phyloP scores from a whole-genome alignment of 2,329 filamentous ascomycete species.

The Ophiostoma populinum region DNA sequence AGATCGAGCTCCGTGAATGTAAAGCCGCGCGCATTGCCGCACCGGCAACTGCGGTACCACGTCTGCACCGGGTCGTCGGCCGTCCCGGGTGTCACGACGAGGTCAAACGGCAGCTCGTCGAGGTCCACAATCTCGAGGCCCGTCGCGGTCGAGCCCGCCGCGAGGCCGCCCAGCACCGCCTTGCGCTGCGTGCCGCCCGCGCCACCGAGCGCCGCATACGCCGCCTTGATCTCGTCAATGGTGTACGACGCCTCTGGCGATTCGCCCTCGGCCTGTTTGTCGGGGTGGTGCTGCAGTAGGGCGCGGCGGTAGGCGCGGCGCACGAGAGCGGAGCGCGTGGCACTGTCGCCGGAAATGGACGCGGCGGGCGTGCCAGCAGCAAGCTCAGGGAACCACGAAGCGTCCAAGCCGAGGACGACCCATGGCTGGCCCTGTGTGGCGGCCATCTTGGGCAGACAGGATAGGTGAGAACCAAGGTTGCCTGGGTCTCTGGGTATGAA shows the following conservation, averaged over 20 bases:
- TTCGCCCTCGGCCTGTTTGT: slow-evolving; percentile 37
- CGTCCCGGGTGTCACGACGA: not conserved
- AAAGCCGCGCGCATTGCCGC: slow-evolving; percentile 45
- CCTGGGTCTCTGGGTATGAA: too few species aligned
- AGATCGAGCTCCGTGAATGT: slow-evolving; percentile 40
- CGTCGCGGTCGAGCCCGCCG: slow-evolving; percentile 19
- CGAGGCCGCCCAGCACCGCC: not conserved
- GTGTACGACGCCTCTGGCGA: too few species aligned
- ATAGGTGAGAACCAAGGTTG: too few species aligned
- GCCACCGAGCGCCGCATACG: slow-evolving; percentile 32
- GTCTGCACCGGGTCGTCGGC: slow-evolving; percentile 14
- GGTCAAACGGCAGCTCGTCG: slow-evolving; percentile 41
- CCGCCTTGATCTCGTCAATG: slow-evolving; percentile 46
- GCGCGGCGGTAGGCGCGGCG: slow-evolving; percentile 48
- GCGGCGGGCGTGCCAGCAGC: slow-evolving; percentile 11
- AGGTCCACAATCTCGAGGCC: slow-evolving; percentile 48
- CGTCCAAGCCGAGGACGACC: slow-evolving; percentile 7
- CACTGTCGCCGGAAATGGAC: slow-evolving; percentile 14
- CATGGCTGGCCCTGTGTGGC: slow-evolving; percentile 1
- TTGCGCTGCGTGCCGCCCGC: not conserved
- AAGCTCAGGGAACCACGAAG: slow-evolving; percentile 1
- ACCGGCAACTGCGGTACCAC: slow-evolving; percentile 44
- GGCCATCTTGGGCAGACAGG: not conserved
- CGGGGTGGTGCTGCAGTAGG: slow-evolving; percentile 48
- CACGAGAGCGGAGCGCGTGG: slow-evolving; percentile 26